Percentiles rank a stretch among this genome's conserved stretches.
Evolutionary conservation across 2,329 filamentous ascomycete species (phyloP).

Genomic region (Magnaporthales sp.): DNA sequence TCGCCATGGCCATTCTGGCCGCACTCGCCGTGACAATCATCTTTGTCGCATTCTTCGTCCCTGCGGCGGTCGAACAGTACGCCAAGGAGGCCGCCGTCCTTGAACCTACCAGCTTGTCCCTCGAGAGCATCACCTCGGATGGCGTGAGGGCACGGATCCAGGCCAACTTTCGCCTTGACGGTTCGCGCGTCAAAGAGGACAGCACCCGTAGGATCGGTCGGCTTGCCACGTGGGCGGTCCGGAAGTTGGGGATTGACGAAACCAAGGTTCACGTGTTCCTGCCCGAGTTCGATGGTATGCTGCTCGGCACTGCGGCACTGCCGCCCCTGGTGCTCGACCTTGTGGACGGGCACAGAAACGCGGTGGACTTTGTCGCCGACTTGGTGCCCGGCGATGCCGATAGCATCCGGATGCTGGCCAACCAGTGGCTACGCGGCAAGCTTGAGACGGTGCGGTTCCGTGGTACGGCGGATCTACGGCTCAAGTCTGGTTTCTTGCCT

Average conservation of each 20-base stretch:
- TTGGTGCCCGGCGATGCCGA: constrained; percentile 68
- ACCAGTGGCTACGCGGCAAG: constrained; percentile 79
- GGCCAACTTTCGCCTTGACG: constrained; percentile 75
- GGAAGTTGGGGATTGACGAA: constrained; percentile 63
- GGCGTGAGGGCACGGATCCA: constrained; percentile 75
- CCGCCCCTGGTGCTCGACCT: constrained; percentile 71
- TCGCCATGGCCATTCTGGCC: constrained; percentile 62
- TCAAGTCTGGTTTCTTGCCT: constrained; percentile 72
- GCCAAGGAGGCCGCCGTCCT: constrained; percentile 75
- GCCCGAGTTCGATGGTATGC: constrained; percentile 69
- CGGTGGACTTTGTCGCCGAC: constrained; percentile 71
- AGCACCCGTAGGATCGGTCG: constrained; percentile 67
- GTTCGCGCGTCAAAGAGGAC: constrained; percentile 61
- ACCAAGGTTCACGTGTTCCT: constrained; percentile 70
- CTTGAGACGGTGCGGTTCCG: constrained; percentile 62
- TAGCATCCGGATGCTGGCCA: constrained; percentile 69
- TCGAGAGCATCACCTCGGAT: constrained; percentile 73
- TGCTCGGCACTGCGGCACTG: constrained; percentile 69
- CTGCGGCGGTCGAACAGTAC: constrained; percentile 75
- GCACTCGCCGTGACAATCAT: constrained; percentile 59
- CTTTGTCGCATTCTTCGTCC: constrained; percentile 70
- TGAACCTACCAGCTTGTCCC: constrained; percentile 72
- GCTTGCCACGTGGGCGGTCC: constrained; percentile 71
- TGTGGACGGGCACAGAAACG: constrained; percentile 66
- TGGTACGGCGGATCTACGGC: constrained; percentile 61